Evolutionary conservation across 2,329 filamentous ascomycete genomes (phyloP), one percentile per base, ranked within the genome.

Genomic region (Clonostachys rhizophaga): DNA sequence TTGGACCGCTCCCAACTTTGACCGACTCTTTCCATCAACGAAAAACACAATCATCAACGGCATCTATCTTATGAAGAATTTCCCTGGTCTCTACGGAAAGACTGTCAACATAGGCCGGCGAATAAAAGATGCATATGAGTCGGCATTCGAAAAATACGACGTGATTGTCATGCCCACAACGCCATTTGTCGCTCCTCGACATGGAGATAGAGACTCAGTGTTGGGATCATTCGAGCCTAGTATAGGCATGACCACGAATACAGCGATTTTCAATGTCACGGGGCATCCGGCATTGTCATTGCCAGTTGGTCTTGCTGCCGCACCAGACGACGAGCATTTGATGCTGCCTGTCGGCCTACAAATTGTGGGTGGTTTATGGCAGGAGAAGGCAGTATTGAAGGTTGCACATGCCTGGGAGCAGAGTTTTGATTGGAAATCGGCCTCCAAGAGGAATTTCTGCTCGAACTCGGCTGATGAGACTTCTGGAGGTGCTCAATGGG

Each of bases 11-110:
- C 62, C 69, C 7, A 72, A 69, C 45, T 82, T 78, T 57, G 67
- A 76, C 37, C 70, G 74, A 35, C 65, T 76, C 2, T 78, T 76
- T 54, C 71, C 67, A 13, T 71, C 73, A 0, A 79, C 76, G 0
- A 79, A 78, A 50, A 79, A 79, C 52, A 76, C 75, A 5, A 70
- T 76, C 42, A 68, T 79, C 43, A 77, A 78, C 43, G 76, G 75
- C 1, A 54, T 73, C 0, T 78, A 78, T 44, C 63, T 75, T 0
- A 54, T 61, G 35, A 58, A 71, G 10, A 56, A 59, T 3, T 74
- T 76, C 48, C 76, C 73, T 0, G 60, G 65, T 2, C 56, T 78
- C 0, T 71, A 75, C 39, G 67, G 66, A n/a, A 75, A 76, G 53
- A 65, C 72, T 0, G 65, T 71, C n/a, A 78, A 78, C 52, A 61